A percentile compares a stretch with the other conserved stretches of the same genome.
Conservation (phyloP, 306 rosid species). For the Benincasa hispida region DNA sequence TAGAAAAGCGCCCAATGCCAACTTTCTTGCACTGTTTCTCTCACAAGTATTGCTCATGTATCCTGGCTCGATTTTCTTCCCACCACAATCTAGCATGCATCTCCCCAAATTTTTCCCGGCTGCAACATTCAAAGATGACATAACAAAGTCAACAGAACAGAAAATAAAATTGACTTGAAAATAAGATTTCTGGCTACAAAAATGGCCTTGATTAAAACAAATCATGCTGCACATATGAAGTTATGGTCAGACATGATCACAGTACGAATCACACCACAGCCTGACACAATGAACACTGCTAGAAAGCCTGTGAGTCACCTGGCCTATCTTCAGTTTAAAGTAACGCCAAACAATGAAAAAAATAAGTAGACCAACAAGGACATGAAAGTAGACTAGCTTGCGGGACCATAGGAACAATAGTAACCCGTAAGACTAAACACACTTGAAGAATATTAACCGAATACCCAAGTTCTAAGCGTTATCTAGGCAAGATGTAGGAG, state of each 20-base stretch:
- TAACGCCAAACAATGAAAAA: not conserved
- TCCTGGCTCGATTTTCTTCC: conserved; percentile 95
- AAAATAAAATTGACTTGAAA: not conserved
- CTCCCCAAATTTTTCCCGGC: conserved; percentile 96
- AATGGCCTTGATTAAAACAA: not conserved
- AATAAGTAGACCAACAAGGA: not conserved
- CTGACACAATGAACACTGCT: not conserved
- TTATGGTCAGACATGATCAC: not conserved
- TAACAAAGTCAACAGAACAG: not conserved
- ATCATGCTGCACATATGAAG: not conserved
- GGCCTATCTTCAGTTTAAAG: not conserved
- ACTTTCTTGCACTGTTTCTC: not conserved
- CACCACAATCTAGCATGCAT: conserved; percentile 97
- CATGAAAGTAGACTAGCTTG: not conserved
- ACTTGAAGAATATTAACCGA: not conserved
- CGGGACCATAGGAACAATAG: not conserved
- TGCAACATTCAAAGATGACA: conserved; percentile 16
- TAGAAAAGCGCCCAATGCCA: conserved; percentile 15
- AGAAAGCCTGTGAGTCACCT: not conserved
- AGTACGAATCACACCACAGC: not conserved
- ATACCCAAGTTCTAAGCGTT: not conserved
- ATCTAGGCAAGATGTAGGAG: not conserved
- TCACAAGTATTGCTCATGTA: conserved; percentile 87
- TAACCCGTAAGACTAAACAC: not conserved
- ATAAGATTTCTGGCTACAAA: not conserved